Evolutionary conservation across 352 stramenopile genomes (phyloP).

Genomic region (Globisporangium recalcitrans): DNA sequence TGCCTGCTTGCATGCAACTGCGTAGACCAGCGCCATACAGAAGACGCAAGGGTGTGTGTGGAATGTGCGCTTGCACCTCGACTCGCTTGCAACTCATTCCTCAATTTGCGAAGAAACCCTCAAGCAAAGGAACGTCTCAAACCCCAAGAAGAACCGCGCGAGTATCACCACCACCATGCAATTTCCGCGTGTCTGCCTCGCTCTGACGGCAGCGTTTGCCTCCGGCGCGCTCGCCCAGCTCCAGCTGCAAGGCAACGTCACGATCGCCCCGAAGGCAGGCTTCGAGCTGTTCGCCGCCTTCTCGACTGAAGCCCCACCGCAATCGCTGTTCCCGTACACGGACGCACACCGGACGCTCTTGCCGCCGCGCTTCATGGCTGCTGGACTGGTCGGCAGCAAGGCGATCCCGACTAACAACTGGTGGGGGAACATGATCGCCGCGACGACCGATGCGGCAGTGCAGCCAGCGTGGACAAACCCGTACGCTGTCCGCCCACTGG

Average conservation of each 20-base stretch:
- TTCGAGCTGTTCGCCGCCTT: conserved; percentile 30
- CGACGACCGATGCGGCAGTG: conserved; percentile 21
- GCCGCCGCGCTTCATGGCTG: conserved; percentile 49
- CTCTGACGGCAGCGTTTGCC: neutral
- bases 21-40: neutral
- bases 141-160: neutral
- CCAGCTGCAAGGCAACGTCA: conserved; percentile 18
- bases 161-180: neutral
- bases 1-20: neutral
- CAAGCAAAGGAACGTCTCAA: neutral
- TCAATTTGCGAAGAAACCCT: conserved; percentile 8
- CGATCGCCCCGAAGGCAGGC: conserved; percentile 17
- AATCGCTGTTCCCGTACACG: conserved; percentile 20
- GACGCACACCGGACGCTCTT: conserved; percentile 26
- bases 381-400: conserved; percentile 32
- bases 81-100: neutral
- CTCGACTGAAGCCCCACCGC: conserved; percentile 23
- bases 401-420: conserved; percentile 68
- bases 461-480: conserved; percentile 63
- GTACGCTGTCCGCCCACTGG: conserved; percentile 42
- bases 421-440: conserved; percentile 69
- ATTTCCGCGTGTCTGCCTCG: neutral
- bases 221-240: conserved; percentile 11
- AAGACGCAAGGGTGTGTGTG: neutral
- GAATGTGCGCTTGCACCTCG: neutral